phyloP scores from a whole-genome alignment of 441 rosid species.

The Syzygium syzygioides region DNA sequence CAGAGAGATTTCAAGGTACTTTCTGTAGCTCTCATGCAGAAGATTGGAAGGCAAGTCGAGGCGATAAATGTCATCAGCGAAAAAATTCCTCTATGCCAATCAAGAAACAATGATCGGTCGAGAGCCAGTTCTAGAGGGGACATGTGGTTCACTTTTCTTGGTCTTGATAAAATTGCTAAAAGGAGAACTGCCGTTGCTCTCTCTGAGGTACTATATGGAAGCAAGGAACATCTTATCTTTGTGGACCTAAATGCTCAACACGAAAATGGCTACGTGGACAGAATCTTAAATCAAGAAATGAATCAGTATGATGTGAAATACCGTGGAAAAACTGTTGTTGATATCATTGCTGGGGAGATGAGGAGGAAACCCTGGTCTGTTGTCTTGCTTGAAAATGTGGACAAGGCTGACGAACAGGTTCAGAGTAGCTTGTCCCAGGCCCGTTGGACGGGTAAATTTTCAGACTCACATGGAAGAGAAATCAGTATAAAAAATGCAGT shows the following conservation, averaged over 20 bases:
- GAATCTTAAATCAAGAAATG: slow-evolving; percentile 18
- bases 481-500: slow-evolving; percentile 38
- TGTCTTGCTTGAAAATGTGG: slow-evolving; percentile 67
- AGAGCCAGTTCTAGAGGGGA: slow-evolving; percentile 27
- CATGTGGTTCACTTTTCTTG: slow-evolving; percentile 72
- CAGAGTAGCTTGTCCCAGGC: slow-evolving; percentile 52
- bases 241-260: slow-evolving; percentile 48
- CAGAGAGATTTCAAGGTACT: slow-evolving; percentile 44
- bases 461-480: slow-evolving; percentile 57
- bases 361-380: slow-evolving; percentile 41
- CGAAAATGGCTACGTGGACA: slow-evolving; percentile 13
- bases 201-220: slow-evolving; percentile 46
- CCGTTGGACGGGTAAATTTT: slow-evolving; percentile 47
- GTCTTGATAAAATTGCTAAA: slow-evolving; percentile 69
- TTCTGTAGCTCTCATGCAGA: slow-evolving; percentile 37
- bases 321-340: slow-evolving; percentile 55
- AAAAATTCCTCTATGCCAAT: slow-evolving; percentile 33
- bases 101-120: slow-evolving; percentile 14
- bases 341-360: slow-evolving; percentile 50
- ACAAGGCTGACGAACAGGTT: slow-evolving; percentile 51
- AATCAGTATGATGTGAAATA: slow-evolving; percentile 25
- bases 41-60: slow-evolving; percentile 61
- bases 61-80: slow-evolving; percentile 43
- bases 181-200: slow-evolving; percentile 58
- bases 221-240: slow-evolving; percentile 32